Evolutionary conservation across 2,329 filamentous ascomycete genomes (phyloP), one percentile per base, ranked within the genome.

Genomic region (Allantophomopsis lycopodina): DNA sequence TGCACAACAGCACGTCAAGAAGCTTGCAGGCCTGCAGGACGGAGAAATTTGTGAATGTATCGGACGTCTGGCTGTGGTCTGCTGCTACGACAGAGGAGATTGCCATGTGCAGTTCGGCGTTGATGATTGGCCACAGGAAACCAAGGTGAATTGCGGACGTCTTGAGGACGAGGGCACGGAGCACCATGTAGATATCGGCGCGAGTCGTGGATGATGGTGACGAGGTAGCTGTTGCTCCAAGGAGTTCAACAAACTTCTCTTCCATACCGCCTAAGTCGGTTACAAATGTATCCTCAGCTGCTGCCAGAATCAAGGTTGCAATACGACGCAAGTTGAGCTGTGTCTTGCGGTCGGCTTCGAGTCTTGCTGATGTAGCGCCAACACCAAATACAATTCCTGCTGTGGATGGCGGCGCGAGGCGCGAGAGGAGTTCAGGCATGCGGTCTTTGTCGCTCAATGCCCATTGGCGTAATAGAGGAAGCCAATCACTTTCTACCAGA

Each of bases 361-460:
- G 73, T 42, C 91, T 73, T 30, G 91, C 91, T 34, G 88, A 93
- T 16, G 85, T 87, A 6, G 91, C 91, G 10, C 93, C 93, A 1
- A 98, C 91, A n/a, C 91, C 91, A 53, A 98, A 98, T 56, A 98
- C 89, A 49, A 98, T 93, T 7, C 91, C 91, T 0, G 93, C 91
- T 12, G 88, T 89, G 1, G 88, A 86, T 5, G 91, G 91, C 4
- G 88, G 74, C 5, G 79, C 79, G 45, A 98, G 73, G 15, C 86
- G 80, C 31, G 73, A 68, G 7, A 96, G 61, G 4, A 95, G 65
- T 45, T 98, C 91, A 0, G 79, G 66, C 61, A 98, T 72, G 36
- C 83, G 77, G 40, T 95, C 88, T 60, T 94, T 95, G 58, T 98
- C 91, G 13, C 75, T 75, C 12, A 88, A 63, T 3, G 77, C 72